A percentile compares a stretch with the other conserved stretches of the same genome.
Evolutionary conservation across 73 alveolate genomes (phyloP).

Genomic region (Paramecium bursaria): DNA sequence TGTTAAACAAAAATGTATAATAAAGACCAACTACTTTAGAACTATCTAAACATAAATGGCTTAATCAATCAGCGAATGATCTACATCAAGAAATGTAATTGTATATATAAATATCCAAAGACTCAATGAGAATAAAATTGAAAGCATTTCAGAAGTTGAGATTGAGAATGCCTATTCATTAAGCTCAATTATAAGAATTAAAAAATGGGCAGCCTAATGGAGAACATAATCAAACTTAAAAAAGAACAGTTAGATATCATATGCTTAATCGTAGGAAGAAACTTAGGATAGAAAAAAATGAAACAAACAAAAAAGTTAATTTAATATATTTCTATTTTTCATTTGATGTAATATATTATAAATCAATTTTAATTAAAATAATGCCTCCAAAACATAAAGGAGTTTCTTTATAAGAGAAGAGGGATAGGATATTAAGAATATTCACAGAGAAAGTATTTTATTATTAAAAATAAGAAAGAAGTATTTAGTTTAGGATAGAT

Average conservation of each 20-base stretch:
- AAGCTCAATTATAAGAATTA: constrained; percentile 40
- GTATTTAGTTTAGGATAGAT: constrained; percentile 48
- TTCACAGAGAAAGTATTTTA: constrained; percentile 32
- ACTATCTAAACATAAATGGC: constrained; percentile 56
- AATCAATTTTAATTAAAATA: no score
- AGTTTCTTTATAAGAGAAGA: not conserved
- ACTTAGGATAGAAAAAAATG: no score
- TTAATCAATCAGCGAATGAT: constrained; percentile 16
- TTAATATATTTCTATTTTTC: no score
- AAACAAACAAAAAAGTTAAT: no score
- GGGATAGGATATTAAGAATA: constrained; percentile 41
- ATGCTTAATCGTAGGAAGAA: no score
- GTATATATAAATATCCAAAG: not conserved
- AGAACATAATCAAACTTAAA: constrained; percentile 21
- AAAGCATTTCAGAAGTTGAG: not conserved
- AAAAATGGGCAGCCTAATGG: constrained; percentile 56
- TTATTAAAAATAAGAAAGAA: constrained; percentile 1
- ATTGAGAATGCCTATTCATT: constrained; percentile 56
- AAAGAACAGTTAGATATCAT: no score
- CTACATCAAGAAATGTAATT: constrained; percentile 63
- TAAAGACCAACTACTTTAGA: constrained; percentile 70
- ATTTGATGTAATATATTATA: no score
- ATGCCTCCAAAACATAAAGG: constrained; percentile 62
- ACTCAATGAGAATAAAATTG: not conserved
- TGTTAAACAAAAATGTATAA: constrained; percentile 91